These are phyloP conservation scores for Pleurotus tuoliensis DNA, from an alignment of 768 basidiomycete genomes.

Conservation along the genomic window DNA sequence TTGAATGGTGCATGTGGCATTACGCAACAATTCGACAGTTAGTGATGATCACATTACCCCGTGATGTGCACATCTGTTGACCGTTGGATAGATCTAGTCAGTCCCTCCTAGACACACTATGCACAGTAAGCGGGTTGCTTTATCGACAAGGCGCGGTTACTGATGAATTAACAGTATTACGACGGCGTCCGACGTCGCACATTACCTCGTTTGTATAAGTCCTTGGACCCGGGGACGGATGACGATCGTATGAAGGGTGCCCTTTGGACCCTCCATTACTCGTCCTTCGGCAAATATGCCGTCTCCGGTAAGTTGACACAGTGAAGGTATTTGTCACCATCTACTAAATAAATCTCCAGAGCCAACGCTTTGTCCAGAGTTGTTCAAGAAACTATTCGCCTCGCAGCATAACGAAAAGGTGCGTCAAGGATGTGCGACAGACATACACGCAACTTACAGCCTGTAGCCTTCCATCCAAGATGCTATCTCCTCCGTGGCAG, in stretches of 20 bases:
- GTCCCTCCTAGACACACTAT: slow-evolving; percentile 44
- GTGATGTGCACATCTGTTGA: background rate
- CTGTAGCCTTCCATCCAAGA: slow-evolving; percentile 72
- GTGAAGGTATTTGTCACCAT: background rate
- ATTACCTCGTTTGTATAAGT: slow-evolving; percentile 52
- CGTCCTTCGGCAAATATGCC: slow-evolving; percentile 55
- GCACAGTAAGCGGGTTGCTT: slow-evolving; percentile 33
- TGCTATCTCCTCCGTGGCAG: slow-evolving; percentile 57
- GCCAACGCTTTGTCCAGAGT: slow-evolving; percentile 54
- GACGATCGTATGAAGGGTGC: slow-evolving; percentile 94
- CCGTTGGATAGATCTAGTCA: slow-evolving; percentile 34
- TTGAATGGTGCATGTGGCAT: slow-evolving; percentile 76
- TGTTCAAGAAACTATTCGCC: slow-evolving; percentile 57
- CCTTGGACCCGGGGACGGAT: slow-evolving; percentile 65
- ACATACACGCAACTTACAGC: background rate
- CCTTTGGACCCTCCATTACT: slow-evolving; percentile 68
- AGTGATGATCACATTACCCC: slow-evolving; percentile 9
- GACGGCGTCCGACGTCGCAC: slow-evolving; percentile 68
- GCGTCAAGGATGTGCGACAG: background rate
- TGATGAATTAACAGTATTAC: slow-evolving; percentile 40
- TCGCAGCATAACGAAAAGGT: slow-evolving; percentile 88
- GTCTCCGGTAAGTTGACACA: slow-evolving; percentile 32
- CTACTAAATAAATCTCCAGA: slow-evolving; percentile 36
- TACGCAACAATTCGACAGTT: slow-evolving; percentile 57
- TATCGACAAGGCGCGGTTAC: background rate